Evolutionary conservation across 768 basidiomycete species (phyloP).

Genomic region (Termitomyces sp.): DNA sequence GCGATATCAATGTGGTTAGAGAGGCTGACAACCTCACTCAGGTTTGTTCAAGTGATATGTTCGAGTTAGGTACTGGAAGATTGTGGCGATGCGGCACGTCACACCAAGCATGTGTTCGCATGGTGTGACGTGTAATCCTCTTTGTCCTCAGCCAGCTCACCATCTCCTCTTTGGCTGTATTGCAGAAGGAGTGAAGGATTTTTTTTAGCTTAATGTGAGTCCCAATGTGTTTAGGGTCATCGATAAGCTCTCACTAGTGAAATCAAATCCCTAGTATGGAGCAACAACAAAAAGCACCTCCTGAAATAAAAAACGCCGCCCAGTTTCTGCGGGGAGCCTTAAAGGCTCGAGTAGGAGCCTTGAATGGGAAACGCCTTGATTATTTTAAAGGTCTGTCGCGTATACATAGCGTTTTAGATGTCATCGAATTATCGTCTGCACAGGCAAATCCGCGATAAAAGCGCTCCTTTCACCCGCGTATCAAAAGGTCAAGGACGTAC

Average conservation of each 20-base stretch:
- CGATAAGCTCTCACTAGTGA: neutral
- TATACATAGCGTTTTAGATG: neutral
- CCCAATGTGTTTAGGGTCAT: neutral
- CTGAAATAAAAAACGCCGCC: constrained; percentile 78
- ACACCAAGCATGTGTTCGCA: constrained; percentile 1
- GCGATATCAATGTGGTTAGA: too few relatives aligned
- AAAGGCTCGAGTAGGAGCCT: constrained; percentile 84
- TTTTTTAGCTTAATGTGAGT: neutral
- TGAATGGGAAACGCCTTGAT: constrained; percentile 93
- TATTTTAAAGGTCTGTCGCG: constrained; percentile 89
- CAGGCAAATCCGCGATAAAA: constrained; percentile 92
- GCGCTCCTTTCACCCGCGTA: constrained; percentile 93
- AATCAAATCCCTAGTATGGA: constrained; percentile 37
- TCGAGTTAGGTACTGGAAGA: neutral
- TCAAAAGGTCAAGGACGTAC: constrained; percentile 78
- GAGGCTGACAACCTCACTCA: neutral
- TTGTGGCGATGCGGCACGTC: constrained; percentile 15
- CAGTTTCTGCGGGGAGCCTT: constrained; percentile 87
- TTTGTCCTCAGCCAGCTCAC: constrained; percentile 12
- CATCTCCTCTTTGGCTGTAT: neutral
- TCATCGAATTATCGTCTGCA: neutral
- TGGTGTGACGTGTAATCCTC: constrained; percentile 16
- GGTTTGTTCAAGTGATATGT: neutral
- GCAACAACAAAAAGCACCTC: constrained; percentile 77
- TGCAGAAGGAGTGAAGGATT: neutral